These are phyloP conservation scores for Trichoderma pleuroti DNA, from an alignment of 2,329 filamentous ascomycete genomes.

Conservation along the genomic window DNA sequence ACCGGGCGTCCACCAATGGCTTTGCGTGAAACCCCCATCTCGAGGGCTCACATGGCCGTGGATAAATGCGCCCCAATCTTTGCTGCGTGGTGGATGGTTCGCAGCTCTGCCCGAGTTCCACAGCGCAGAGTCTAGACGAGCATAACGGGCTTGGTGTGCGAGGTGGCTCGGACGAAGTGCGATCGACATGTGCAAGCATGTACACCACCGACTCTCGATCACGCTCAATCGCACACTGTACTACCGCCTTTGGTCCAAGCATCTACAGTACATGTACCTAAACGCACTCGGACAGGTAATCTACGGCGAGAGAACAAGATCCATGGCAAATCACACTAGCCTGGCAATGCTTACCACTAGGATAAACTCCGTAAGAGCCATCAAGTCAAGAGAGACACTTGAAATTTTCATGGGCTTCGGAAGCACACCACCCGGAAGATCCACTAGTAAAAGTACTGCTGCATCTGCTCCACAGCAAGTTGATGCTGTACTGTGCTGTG, in stretches of 20 bases:
- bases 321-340: not conserved
- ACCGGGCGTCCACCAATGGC: slow-evolving; percentile 6
- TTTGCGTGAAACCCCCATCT: not conserved
- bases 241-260: not conserved
- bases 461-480: not conserved
- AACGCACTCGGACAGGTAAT: not conserved
- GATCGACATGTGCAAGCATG: not conserved
- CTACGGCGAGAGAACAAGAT: not conserved
- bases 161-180: not conserved
- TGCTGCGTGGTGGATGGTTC: slow-evolving; percentile 19
- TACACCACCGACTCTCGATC: not conserved
- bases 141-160: not conserved
- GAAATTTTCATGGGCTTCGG: slow-evolving; percentile 16
- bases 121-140: not conserved
- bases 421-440: slow-evolving; percentile 14
- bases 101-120: not conserved
- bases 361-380: not conserved
- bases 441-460: not conserved
- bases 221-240: not conserved
- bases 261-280: too few species aligned
- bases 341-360: not conserved
- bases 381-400: not conserved
- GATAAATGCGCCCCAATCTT: slow-evolving; percentile 28
- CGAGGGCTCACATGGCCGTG: slow-evolving; percentile 28
- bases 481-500: not conserved